Percentiles rank a stretch among this genome's conserved stretches.
Conservation (phyloP, 225 moss, liverwort and hornwort genomes). For the Bryoerythrophyllum caledonicum region DNA sequence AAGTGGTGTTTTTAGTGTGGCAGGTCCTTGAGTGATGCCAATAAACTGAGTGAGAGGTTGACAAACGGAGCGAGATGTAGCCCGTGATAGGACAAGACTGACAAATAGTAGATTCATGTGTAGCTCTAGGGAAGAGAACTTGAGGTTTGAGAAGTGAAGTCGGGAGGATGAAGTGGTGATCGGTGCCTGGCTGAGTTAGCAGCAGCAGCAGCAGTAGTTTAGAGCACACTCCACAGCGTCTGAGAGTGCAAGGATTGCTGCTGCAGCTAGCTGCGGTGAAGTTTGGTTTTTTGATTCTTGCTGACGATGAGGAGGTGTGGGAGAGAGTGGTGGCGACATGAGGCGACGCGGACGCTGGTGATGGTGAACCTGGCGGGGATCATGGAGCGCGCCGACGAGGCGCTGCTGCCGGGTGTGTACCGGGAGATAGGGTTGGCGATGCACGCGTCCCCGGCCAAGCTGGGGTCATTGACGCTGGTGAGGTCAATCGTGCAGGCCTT, state of each 20-base stretch:
- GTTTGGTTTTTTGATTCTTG: background rate
- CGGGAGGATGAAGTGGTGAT: constrained; percentile 35
- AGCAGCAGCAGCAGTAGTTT: background rate
- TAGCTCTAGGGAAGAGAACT: background rate
- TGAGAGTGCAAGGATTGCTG: background rate
- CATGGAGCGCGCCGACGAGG: constrained; percentile 90
- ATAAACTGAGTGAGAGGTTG: too few species aligned
- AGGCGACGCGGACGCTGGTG: constrained; percentile 61
- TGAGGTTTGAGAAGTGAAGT: background rate
- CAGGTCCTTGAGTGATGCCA: background rate
- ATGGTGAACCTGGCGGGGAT: constrained; percentile 82
- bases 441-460: constrained; percentile 55
- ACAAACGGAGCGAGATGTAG: too few species aligned
- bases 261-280: constrained; percentile 15
- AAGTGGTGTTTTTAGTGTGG: background rate
- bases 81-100: too few species aligned
- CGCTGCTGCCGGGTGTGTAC: constrained; percentile 86
- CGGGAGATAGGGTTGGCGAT: constrained; percentile 69
- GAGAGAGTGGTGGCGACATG: constrained; percentile 71
- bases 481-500: constrained; percentile 79
- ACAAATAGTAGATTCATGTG: background rate
- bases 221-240: background rate
- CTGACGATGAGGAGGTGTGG: constrained; percentile 33
- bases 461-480: constrained; percentile 85
- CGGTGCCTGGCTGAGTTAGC: background rate